Evolutionary conservation across 2,329 filamentous ascomycete genomes (phyloP).

Genomic region (Tolypocladium capitatum): DNA sequence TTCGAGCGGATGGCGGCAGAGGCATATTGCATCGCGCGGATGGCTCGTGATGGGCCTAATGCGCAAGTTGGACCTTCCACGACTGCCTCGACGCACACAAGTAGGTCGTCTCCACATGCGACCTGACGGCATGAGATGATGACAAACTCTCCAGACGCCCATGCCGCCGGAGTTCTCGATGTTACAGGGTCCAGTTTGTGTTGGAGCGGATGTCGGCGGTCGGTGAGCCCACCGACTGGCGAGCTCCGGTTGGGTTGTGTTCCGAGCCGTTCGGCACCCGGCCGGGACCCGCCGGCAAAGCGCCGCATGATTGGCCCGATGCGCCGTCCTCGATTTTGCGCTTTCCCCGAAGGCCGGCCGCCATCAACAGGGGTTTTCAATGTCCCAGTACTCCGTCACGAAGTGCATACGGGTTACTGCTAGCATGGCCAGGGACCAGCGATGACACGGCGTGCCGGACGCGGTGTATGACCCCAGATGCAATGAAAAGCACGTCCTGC

Average conservation of each 20-base stretch:
- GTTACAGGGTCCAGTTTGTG: neutral
- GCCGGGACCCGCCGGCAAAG: slow-evolving; percentile 4
- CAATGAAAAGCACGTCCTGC: too few species aligned
- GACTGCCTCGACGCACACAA: neutral
- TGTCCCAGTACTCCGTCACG: neutral
- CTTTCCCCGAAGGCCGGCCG: neutral
- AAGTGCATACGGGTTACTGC: neutral
- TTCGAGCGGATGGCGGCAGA: neutral
- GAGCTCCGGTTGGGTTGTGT: neutral
- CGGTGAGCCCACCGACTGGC: slow-evolving; percentile 5
- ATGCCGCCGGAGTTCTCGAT: neutral
- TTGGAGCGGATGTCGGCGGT: slow-evolving; percentile 12
- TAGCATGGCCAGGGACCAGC: neutral
- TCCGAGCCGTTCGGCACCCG: slow-evolving; percentile 8
- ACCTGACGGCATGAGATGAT: too few species aligned
- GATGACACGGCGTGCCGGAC: neutral
- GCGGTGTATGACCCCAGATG: too few species aligned
- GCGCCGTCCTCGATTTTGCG: neutral
- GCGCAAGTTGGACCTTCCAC: too few species aligned
- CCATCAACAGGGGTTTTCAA: neutral
- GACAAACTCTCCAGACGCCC: too few species aligned
- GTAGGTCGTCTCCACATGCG: neutral
- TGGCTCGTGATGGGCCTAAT: neutral
- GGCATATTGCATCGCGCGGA: neutral
- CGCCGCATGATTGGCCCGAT: neutral